phyloP scores from a whole-genome alignment of 2,329 filamentous ascomycete species.

The Phialemonium atrogriseum region DNA sequence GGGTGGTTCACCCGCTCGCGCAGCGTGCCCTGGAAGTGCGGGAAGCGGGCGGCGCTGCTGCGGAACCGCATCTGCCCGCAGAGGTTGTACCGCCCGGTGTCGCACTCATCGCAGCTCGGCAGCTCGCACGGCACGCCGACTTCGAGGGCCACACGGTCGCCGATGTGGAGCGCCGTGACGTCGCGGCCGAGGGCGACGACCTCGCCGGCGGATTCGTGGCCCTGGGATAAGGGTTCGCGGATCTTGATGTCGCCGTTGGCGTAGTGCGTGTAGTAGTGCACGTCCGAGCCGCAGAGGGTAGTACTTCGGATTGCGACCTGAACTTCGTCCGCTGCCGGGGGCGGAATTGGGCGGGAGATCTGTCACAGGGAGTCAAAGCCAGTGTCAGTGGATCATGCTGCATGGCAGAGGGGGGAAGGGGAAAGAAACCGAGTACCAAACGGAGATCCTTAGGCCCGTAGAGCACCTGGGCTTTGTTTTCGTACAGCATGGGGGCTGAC shows the following conservation, averaged over 20 bases:
- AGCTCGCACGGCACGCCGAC: conserved; percentile 54
- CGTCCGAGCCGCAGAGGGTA: conserved; percentile 56
- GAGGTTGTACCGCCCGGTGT: conserved; percentile 30
- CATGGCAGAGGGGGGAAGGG: too few species aligned
- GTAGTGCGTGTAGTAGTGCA: conserved; percentile 27
- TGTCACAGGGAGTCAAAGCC: too few species aligned
- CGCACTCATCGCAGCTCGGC: conserved; percentile 25
- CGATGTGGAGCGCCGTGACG: conserved; percentile 23
- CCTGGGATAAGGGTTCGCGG: conserved; percentile 36
- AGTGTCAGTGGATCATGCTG: too few species aligned
- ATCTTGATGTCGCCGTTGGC: conserved; percentile 50
- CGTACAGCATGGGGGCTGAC: too few species aligned
- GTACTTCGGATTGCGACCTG: conserved; percentile 50
- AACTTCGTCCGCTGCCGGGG: conserved; percentile 44
- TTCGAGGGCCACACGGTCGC: conserved; percentile 60
- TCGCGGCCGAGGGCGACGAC: conserved; percentile 45
- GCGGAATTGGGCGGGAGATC: conserved; percentile 36
- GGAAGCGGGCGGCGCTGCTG: conserved; percentile 12
- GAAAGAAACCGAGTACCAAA: too few species aligned
- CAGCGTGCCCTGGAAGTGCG: conserved; percentile 20
- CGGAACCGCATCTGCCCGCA: conserved; percentile 21
- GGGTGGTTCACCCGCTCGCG: conserved; percentile 19
- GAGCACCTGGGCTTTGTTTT: too few species aligned
- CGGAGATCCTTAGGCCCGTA: too few species aligned
- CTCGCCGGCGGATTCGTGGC: conserved; percentile 57